Evolutionary conservation across 2,329 filamentous ascomycete species (phyloP), one percentile per base, ranked within the genome.

Genomic region (Cladosporium sp.): DNA sequence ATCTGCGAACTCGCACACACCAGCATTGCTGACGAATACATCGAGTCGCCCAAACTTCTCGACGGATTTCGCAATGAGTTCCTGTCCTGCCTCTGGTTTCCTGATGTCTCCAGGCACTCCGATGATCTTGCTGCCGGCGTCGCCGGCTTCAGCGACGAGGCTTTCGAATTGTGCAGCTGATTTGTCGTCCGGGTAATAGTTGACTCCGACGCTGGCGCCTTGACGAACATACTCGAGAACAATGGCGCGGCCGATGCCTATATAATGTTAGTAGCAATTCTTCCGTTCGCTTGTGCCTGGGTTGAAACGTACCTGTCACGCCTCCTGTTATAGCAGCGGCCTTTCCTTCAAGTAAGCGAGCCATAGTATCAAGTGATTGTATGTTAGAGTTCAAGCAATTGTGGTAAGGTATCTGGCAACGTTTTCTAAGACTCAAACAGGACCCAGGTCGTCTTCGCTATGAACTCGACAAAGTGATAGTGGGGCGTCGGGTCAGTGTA

Each of bases 11-110:
- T 91, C 86, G 82, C 92, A 97, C 67, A 97, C 86, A 7, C 93
- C 93, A 4, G 93, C 93, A 80, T 97, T 97, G 77, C 88, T 92
- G 32, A 97, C 90, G 78, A 94, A 94, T 7, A 96, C 82, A 78
- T 85, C 81, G 47, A 85, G 66, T 44, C 80, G 75, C 15, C 84
- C 82, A 75, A 87, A 90, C 66, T 80, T 79, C 66, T 84, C 77
- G 1, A 93, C 89, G 0, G 90, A 88, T 69, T 84, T 83, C 14
- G 81, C 79, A 6, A 97, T 88, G 28, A 97, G 84, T 32, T 84
- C 80, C 52, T 83, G 80, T 10, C 91, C 91, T 0, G 92, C 93
- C 67, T 88, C 85, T 0, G 90, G 88, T 69, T 91, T 84, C 0
- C 90, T 87, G 32, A 97, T 90, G 76, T 97, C 92, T 54, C 93